Base-by-base conservation (phyloP, 148 eudicot genomes). In the Rheum nobile region DNA sequence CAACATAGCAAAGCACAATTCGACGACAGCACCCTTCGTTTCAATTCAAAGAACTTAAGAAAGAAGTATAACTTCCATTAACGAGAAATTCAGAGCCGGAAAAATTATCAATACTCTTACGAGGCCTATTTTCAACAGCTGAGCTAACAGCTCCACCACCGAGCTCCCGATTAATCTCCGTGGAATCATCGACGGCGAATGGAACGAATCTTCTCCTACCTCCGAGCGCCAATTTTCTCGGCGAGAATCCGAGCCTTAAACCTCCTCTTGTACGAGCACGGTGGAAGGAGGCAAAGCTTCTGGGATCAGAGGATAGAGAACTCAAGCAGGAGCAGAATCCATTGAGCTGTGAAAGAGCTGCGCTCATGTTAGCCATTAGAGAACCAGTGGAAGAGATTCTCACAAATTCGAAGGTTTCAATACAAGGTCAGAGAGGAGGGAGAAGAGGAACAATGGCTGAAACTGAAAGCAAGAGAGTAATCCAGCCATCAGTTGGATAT, bases 181-280 rank as follows among this genome's bases (percentile, higher is more conserved):
- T 80, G 52, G 76, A 80, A 80, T 93, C 94, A 13, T 93, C 95
- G 57, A 83, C 85, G 16, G 95, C 91, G 57, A 68, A 90, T 39
- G 89, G 85, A 79, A 84, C 81, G 44, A 80, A 46, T 68, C 80
- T 75, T 32, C 68, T 72, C 46, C 83, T 71, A 41, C 72, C 84
- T 61, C 78, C 77, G 70, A 67, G 50, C 42, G 44, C 50, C 47
- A 71, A 74, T 55, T 71, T 85, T 46, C 31, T 79, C 57, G 67
- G 67, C 14, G 84, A 77, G 24, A 81, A 76, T 12, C 72, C 61
- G 57, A 84, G 43, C 4, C 50, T 73, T 26, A 76, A 19, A 39
- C 28, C 79, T 42, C 39, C 38, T 50, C 52, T 16, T 34, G 12
- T 57, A 50, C 84, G 50, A 41, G 43, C 43, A 5, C 43, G 43